These are phyloP conservation scores for Barnettozyma californica DNA, from an alignment of 805 yeast genomes.

Conservation along the genomic window DNA sequence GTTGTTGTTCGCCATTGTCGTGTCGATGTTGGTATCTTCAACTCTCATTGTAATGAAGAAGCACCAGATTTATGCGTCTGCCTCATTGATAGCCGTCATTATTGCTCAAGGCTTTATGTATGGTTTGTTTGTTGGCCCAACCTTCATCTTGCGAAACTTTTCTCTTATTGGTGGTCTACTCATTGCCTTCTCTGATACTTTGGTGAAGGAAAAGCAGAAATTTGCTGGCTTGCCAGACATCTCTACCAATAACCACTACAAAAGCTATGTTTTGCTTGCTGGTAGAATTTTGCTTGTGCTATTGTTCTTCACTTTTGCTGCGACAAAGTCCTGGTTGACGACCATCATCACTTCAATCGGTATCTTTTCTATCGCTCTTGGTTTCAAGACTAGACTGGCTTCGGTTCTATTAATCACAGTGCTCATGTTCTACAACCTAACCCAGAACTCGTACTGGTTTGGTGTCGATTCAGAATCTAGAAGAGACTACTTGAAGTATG, in stretches of 20 bases:
- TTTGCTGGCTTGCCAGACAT: slow-evolving; percentile 42
- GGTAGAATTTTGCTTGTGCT: slow-evolving; percentile 85
- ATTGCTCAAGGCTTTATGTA: slow-evolving; percentile 81
- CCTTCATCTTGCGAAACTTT: slow-evolving; percentile 79
- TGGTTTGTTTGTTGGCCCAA: slow-evolving; percentile 77
- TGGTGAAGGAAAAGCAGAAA: slow-evolving; percentile 67
- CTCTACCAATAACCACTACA: slow-evolving; percentile 58
- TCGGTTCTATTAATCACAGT: slow-evolving; percentile 66
- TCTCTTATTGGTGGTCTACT: slow-evolving; percentile 90
- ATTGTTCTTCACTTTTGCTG: slow-evolving; percentile 78
- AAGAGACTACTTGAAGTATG: slow-evolving; percentile 87
- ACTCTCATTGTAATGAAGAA: slow-evolving; percentile 64
- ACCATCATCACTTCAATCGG: slow-evolving; percentile 67
- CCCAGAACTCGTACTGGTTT: slow-evolving; percentile 87
- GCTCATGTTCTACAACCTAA: slow-evolving; percentile 68
- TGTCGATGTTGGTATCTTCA: slow-evolving; percentile 70
- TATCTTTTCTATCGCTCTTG: slow-evolving; percentile 74
- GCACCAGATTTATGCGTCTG: slow-evolving; percentile 64
- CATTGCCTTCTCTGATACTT: slow-evolving; percentile 79
- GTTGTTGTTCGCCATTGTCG: slow-evolving; percentile 59
- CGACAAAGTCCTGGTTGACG: slow-evolving; percentile 66
- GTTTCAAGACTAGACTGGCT: slow-evolving; percentile 87
- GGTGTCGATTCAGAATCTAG: slow-evolving; percentile 55
- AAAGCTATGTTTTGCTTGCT: slow-evolving; percentile 76
- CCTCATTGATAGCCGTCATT: slow-evolving; percentile 64